phyloP scores from a whole-genome alignment of 257 asterid genomes.

The Nicotiana benthamiana region DNA sequence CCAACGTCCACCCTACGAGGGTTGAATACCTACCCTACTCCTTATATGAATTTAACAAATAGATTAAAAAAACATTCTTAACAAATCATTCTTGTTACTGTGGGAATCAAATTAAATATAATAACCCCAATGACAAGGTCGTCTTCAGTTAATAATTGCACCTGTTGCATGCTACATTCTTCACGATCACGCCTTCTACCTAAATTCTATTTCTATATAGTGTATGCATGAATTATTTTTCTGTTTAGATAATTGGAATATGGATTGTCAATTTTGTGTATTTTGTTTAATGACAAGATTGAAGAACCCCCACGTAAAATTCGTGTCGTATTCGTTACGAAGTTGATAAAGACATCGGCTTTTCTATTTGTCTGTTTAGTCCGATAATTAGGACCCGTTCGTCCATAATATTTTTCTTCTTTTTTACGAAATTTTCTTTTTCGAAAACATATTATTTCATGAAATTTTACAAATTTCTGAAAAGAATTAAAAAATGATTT shows the following conservation, averaged over 20 bases:
- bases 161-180: not conserved
- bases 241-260: not conserved
- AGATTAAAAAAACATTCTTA: not conserved
- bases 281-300: not conserved
- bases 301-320: not conserved
- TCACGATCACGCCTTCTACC: conserved; percentile 1
- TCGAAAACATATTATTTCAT: too few relatives aligned
- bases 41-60: not conserved
- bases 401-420: too few relatives aligned
- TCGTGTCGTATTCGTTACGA: not conserved
- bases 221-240: not conserved
- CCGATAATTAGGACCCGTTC: not conserved
- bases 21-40: not conserved
- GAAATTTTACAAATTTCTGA: too few relatives aligned
- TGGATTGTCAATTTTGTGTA: not conserved
- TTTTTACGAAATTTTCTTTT: too few relatives aligned
- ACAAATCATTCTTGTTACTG: not conserved
- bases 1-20: not conserved
- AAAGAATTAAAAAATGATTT: too few relatives aligned
- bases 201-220: not conserved
- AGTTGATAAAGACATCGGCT: not conserved
- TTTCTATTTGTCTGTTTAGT: not conserved
- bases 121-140: not conserved
- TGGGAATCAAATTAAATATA: not conserved
- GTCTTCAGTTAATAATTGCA: not conserved